Conservation (phyloP, 1,139 yeast species). For the Candida sojae region DNA sequence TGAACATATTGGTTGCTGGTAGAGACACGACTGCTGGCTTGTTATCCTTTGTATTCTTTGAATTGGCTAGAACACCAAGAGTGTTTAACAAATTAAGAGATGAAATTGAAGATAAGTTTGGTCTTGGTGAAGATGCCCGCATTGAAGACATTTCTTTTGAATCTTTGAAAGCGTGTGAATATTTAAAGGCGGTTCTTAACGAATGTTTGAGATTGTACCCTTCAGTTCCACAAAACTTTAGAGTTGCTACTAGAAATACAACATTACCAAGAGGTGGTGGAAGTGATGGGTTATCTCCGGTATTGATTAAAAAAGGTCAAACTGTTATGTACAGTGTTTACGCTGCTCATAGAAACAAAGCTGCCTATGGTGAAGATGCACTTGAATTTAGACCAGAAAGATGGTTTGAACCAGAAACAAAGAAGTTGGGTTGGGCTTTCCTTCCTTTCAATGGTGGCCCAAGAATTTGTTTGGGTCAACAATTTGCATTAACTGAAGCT, state of each 20-base stretch:
- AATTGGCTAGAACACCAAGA: conserved; percentile 45
- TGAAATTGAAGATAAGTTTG: conserved; percentile 37
- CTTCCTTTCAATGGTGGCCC: conserved; percentile 65
- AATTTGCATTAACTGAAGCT: conserved; percentile 59
- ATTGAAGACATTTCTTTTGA: conserved; percentile 40
- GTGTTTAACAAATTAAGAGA: conserved; percentile 39
- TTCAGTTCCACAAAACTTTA: conserved; percentile 51
- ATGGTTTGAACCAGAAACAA: conserved; percentile 42
- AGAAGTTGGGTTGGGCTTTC: conserved; percentile 50
- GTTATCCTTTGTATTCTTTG: conserved; percentile 48
- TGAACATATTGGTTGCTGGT: conserved; percentile 56
- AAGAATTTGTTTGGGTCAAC: conserved; percentile 61
- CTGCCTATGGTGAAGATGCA: conserved; percentile 49
- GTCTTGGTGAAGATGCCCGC: conserved; percentile 26
- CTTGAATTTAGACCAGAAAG: conserved; percentile 49
- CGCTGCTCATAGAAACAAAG: conserved; percentile 40
- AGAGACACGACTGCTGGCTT: conserved; percentile 62
- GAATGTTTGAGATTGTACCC: conserved; percentile 56
- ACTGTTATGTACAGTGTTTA: conserved; percentile 39
- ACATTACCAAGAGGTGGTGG: conserved; percentile 60
- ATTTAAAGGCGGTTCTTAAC: conserved; percentile 49
- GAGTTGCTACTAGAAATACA: conserved; percentile 47
- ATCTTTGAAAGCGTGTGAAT: conserved; percentile 48
- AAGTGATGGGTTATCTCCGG: conserved; percentile 39
- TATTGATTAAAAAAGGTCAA: conserved; percentile 45